Conservation (phyloP, 768 basidiomycete genomes). For the Leccinum variicolor region DNA sequence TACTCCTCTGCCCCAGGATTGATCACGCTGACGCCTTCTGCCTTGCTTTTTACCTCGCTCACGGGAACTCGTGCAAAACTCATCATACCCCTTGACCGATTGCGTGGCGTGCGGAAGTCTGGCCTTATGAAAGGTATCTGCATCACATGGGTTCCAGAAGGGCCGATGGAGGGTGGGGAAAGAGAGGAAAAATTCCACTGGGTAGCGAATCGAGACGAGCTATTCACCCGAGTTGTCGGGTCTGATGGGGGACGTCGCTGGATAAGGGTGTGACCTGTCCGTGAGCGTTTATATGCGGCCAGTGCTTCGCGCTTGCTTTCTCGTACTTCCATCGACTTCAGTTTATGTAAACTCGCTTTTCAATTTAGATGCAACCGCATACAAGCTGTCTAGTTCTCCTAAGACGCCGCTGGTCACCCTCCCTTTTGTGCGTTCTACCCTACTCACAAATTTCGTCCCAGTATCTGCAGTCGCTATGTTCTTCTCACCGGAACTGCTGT, state of each 20-base stretch:
- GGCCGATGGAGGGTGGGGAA: constrained; percentile 29
- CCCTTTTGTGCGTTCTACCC: constrained; percentile 1
- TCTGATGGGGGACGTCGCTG: constrained; percentile 43
- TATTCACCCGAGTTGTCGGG: constrained; percentile 63
- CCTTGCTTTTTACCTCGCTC: constrained; percentile 55
- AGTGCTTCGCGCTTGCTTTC: constrained; percentile 23
- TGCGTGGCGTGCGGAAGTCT: constrained; percentile 57
- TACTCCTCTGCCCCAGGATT: constrained; percentile 52
- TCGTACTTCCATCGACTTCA: constrained; percentile 2
- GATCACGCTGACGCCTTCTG: constrained; percentile 50
- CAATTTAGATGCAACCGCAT: constrained; percentile 2
- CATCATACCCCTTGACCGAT: constrained; percentile 40
- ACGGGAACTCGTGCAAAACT: constrained; percentile 44
- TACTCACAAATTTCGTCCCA: neutral
- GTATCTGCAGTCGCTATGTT: constrained; percentile 53
- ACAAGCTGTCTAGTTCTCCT: constrained; percentile 1
- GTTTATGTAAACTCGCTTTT: neutral
- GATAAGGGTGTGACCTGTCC: constrained; percentile 39
- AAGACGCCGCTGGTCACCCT: neutral
- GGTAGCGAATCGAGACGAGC: constrained; percentile 60
- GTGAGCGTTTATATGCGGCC: neutral
- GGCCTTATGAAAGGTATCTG: constrained; percentile 52
- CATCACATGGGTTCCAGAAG: constrained; percentile 40
- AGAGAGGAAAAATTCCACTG: constrained; percentile 55
- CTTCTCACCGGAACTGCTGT: constrained; percentile 78